A percentile compares a stretch with the other conserved stretches of the same genome.
Conservation (phyloP, 208 protist genomes). For the Acanthamoeba triangularis region DNA sequence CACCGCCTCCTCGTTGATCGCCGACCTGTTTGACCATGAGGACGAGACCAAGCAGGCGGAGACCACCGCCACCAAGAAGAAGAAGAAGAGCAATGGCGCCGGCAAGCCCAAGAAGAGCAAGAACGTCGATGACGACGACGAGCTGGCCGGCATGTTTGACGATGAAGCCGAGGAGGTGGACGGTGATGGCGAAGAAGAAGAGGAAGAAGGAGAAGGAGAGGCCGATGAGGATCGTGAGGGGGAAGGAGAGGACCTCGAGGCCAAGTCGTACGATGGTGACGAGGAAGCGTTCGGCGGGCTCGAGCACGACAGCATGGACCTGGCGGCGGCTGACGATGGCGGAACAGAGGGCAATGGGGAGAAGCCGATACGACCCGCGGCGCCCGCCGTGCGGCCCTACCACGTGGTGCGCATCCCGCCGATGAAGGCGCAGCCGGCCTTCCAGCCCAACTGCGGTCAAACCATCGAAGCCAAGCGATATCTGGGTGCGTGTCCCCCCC, state of each 20-base stretch:
- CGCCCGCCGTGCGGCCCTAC: not conserved
- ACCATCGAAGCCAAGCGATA: not conserved
- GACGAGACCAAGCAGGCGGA: not conserved
- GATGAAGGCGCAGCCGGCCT: conserved; percentile 45
- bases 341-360: not conserved
- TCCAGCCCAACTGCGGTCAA: conserved; percentile 44
- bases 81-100: not conserved
- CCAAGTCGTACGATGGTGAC: not conserved
- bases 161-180: conserved; percentile 48
- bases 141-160: conserved; percentile 22
- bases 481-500: not conserved
- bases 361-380: not conserved
- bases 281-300: not conserved
- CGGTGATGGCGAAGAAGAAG: not conserved
- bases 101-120: not conserved
- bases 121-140: not conserved
- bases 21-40: conserved; percentile 4
- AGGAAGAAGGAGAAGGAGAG: conserved; percentile 34
- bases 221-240: not conserved
- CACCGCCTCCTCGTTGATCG: conserved; percentile 16
- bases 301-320: not conserved
- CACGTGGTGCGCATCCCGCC: conserved; percentile 22
- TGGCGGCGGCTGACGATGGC: not conserved
- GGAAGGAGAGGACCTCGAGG: not conserved
- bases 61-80: not conserved